These are phyloP conservation scores for Hanseniaspora lindneri DNA, from an alignment of 805 yeast species.

Conservation along the genomic window DNA sequence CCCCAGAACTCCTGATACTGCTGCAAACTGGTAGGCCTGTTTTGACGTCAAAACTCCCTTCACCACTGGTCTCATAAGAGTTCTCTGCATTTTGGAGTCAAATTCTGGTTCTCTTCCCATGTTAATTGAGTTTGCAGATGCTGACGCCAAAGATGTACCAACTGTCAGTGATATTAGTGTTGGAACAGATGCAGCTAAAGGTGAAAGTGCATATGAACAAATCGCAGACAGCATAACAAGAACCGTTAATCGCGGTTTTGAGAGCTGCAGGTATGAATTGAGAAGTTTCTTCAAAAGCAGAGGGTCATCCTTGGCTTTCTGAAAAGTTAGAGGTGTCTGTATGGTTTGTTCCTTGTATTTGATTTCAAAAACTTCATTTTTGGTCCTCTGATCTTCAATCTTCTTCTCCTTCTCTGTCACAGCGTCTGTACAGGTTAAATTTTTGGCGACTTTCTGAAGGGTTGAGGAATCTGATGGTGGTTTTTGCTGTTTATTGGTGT, in stretches of 20 bases:
- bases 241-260: constrained; percentile 81
- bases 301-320: constrained; percentile 14
- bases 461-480: background rate
- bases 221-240: constrained; percentile 83
- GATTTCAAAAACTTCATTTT: constrained; percentile 47
- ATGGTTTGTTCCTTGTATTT: constrained; percentile 30
- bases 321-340: constrained; percentile 14
- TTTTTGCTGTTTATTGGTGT: constrained; percentile 14
- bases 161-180: constrained; percentile 60
- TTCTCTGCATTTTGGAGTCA: constrained; percentile 78
- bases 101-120: constrained; percentile 93
- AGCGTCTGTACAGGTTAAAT: constrained; percentile 31
- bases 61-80: constrained; percentile 82
- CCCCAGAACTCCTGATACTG: constrained; percentile 59
- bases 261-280: constrained; percentile 61
- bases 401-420: constrained; percentile 17
- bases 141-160: constrained; percentile 82
- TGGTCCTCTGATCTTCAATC: constrained; percentile 15
- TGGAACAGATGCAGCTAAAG: constrained; percentile 60
- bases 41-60: constrained; percentile 60
- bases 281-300: constrained; percentile 29
- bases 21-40: constrained; percentile 77
- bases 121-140: constrained; percentile 91
- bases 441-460: constrained; percentile 22
- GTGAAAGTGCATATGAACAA: constrained; percentile 87